Conservation (phyloP, 352 stramenopile genomes). For the Globisporangium emineosum region DNA sequence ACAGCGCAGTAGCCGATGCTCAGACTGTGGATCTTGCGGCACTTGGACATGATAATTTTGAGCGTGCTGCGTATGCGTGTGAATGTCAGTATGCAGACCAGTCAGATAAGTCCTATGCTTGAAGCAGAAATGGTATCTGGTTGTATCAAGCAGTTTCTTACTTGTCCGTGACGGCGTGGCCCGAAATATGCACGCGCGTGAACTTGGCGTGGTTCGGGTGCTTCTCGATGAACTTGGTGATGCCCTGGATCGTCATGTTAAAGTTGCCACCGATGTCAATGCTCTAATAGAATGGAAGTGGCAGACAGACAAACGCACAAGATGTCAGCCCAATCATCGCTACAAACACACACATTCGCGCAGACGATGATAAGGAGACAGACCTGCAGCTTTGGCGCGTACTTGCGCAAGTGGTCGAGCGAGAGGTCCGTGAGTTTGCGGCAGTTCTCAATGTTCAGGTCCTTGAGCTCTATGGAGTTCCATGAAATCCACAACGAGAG, state of each 20-base stretch:
- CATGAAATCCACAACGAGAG: not conserved
- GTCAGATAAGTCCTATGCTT: not conserved
- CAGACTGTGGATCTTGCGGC: slow-evolving; percentile 84
- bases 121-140: not conserved
- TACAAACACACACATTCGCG: not conserved
- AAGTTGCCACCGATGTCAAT: slow-evolving; percentile 86
- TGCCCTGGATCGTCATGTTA: slow-evolving; percentile 86
- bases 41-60: slow-evolving; percentile 86
- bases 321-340: not conserved
- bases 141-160: slow-evolving; percentile 21
- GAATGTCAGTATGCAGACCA: not conserved
- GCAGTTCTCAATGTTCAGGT: slow-evolving; percentile 88
- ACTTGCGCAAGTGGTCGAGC: slow-evolving; percentile 74
- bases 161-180: slow-evolving; percentile 80
- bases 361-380: not conserved
- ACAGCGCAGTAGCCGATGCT: slow-evolving; percentile 85
- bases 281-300: slow-evolving; percentile 33
- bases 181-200: slow-evolving; percentile 80
- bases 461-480: slow-evolving; percentile 64
- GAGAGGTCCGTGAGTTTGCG: slow-evolving; percentile 82
- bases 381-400: slow-evolving; percentile 80
- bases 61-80: slow-evolving; percentile 51
- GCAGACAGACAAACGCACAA: not conserved
- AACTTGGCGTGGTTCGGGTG: slow-evolving; percentile 90
- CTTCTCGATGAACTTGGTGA: slow-evolving; percentile 88